Percentiles rank a stretch among this genome's conserved stretches.
phyloP scores from a whole-genome alignment of 2,329 filamentous ascomycete genomes.

The Talaromyces sp. region DNA sequence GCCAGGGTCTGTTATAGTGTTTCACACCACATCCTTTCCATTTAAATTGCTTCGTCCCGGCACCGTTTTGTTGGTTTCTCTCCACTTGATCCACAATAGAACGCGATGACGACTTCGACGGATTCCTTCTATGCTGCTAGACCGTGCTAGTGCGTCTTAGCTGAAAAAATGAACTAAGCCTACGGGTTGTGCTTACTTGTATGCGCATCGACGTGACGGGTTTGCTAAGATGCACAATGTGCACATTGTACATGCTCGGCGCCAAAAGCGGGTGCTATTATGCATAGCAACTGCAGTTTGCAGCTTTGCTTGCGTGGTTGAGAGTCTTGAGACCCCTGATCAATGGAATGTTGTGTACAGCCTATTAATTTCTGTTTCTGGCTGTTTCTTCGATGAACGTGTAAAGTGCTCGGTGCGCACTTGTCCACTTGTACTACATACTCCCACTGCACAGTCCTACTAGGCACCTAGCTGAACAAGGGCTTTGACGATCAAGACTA shows the following conservation, averaged over 20 bases:
- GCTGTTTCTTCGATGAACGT: background rate
- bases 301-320: background rate
- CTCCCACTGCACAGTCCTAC: background rate
- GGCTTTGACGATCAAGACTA: background rate
- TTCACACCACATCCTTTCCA: constrained; percentile 1
- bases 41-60: constrained; percentile 1
- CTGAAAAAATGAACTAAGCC: background rate
- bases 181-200: background rate
- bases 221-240: background rate
- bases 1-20: background rate
- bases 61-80: constrained; percentile 12
- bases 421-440: background rate
- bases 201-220: background rate
- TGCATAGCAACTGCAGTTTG: background rate
- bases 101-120: constrained; percentile 12
- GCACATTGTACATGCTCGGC: constrained; percentile 3
- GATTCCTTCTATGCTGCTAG: constrained; percentile 2
- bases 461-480: background rate
- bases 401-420: background rate
- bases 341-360: constrained; percentile 5
- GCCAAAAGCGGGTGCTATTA: constrained; percentile 1
- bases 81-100: constrained; percentile 4
- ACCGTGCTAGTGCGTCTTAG: background rate
- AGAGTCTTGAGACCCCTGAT: constrained; percentile 1
- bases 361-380: background rate